These are phyloP conservation scores for Calendula officinalis DNA, from an alignment of 129 eudicot genomes.

Conservation along the genomic window DNA sequence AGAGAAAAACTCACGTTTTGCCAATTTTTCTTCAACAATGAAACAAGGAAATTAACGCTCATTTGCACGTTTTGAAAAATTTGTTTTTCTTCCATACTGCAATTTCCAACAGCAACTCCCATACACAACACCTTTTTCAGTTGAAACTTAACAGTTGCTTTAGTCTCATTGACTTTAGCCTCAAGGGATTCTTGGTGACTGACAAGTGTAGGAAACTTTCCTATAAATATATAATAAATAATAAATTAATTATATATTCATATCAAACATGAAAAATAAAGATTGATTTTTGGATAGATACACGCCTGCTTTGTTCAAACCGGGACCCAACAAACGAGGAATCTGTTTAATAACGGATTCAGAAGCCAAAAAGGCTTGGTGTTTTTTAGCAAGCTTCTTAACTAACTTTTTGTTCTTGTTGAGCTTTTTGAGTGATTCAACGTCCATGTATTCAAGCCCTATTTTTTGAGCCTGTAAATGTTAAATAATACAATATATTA, in stretches of 20 bases:
- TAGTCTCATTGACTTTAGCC: neutral
- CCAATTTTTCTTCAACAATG: neutral
- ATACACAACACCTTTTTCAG: neutral
- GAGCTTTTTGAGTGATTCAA: neutral
- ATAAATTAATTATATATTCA: neutral
- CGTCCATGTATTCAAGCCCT: neutral
- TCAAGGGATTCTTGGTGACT: neutral
- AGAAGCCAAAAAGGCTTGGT: neutral
- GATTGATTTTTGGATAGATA: neutral
- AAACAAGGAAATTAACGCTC: neutral
- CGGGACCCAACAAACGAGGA: neutral
- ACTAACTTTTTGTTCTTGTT: neutral
- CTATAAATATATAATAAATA: neutral
- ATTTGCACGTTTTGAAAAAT: neutral
- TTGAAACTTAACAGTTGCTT: neutral
- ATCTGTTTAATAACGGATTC: neutral
- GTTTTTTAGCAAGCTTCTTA: neutral
- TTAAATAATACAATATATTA: too few species aligned
- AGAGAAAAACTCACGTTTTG: neutral
- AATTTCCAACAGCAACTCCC: neutral
- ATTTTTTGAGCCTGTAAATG: too few species aligned
- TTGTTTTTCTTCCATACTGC: neutral
- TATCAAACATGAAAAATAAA: neutral
- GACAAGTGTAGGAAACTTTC: neutral
- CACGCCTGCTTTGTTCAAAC: neutral